A percentile compares a stretch with the other conserved stretches of the same genome.
Evolutionary conservation across 1,284 basidiomycete species (phyloP).

Genomic region (Somion occarium): DNA sequence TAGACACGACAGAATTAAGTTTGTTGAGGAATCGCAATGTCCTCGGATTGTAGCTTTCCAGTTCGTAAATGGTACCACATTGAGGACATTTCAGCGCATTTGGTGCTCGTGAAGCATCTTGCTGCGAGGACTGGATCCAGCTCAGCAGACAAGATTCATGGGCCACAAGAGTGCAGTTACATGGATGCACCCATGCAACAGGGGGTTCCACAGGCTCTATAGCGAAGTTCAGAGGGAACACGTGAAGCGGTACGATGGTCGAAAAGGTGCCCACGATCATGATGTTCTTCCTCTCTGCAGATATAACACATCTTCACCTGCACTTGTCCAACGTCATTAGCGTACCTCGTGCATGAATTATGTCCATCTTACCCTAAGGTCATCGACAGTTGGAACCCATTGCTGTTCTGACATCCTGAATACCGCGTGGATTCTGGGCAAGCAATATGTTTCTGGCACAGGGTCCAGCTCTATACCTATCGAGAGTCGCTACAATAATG

Average conservation of each 20-base stretch:
- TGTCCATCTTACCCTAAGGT: slow-evolving; percentile 34
- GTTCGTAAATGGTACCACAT: slow-evolving; percentile 59
- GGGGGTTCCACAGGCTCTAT: slow-evolving; percentile 42
- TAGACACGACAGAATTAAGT: slow-evolving; percentile 43
- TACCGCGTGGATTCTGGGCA: background rate
- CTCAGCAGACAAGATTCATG: slow-evolving; percentile 73
- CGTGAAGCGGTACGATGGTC: background rate
- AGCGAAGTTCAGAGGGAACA: background rate
- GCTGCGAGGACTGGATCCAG: slow-evolving; percentile 69
- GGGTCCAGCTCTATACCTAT: too few species aligned
- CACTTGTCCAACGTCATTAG: slow-evolving; percentile 1
- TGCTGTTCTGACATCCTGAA: slow-evolving; percentile 7
- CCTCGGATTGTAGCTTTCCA: slow-evolving; percentile 57
- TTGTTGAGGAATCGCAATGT: slow-evolving; percentile 45
- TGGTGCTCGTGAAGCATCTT: slow-evolving; percentile 41
- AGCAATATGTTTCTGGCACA: too few species aligned
- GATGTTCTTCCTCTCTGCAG: slow-evolving; percentile 66
- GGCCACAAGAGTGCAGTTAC: slow-evolving; percentile 72
- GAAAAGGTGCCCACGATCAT: slow-evolving; percentile 38
- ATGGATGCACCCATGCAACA: slow-evolving; percentile 70
- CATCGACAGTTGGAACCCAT: slow-evolving; percentile 30
- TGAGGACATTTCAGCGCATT: slow-evolving; percentile 78
- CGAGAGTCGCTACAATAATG: too few species aligned
- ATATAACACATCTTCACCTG: slow-evolving; percentile 76
- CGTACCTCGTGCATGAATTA: background rate